Evolutionary conservation across 148 eudicot genomes (phyloP).

Genomic region (Silene conica): DNA sequence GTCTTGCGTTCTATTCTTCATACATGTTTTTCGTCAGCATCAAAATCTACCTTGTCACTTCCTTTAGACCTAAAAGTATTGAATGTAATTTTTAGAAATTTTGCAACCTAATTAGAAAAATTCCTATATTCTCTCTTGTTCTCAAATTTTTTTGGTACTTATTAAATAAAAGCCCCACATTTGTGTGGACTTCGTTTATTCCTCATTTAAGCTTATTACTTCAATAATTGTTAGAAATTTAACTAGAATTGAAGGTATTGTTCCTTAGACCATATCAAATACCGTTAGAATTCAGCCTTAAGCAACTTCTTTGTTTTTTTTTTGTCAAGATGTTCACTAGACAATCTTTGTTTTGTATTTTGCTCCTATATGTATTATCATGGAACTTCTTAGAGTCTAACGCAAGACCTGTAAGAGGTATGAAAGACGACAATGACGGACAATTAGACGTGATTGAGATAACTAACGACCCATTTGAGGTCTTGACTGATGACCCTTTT

Average conservation of each 20-base stretch:
- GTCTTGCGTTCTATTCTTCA: too few relatives aligned
- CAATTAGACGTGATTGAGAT: slow-evolving; percentile 2
- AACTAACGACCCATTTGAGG: background rate
- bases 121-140: too few relatives aligned
- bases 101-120: too few relatives aligned
- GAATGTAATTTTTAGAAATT: too few relatives aligned
- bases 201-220: background rate
- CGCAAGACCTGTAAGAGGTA: background rate
- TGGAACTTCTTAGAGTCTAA: background rate
- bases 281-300: background rate
- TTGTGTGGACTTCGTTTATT: background rate
- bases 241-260: background rate
- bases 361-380: background rate
- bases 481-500: background rate
- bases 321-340: background rate
- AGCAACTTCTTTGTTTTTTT: too few relatives aligned
- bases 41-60: too few relatives aligned
- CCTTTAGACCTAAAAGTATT: too few relatives aligned
- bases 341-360: background rate
- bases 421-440: background rate
- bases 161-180: background rate
- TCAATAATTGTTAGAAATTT: background rate
- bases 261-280: background rate
- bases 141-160: background rate
- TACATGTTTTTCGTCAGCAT: too few relatives aligned